Base-by-base conservation (phyloP, 306 rosid genomes). In the Malus fusca region DNA sequence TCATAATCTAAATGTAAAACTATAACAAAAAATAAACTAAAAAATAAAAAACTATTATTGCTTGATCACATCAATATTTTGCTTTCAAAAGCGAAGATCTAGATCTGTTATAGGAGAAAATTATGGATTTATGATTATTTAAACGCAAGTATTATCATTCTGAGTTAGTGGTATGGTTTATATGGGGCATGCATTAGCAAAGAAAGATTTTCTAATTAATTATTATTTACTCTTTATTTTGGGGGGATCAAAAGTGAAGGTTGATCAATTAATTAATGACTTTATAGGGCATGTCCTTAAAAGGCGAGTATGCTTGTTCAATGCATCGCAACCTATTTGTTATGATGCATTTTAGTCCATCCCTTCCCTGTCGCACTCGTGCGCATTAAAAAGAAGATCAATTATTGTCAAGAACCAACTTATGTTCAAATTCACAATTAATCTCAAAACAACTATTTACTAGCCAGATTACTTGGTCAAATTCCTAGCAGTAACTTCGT, bases 331-430 rank as follows among this genome's bases (percentile, higher is more conserved):
- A 56, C 25, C 74, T 53, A 53, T 55, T 6, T 11, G 61, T 68
- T n/a, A 18, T n/a, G 46, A 68, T 48, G 51, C 81, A 77, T 69
- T 68, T 52, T 66, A 62, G 68, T 58, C 75, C 68, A 67, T 22
- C 5, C 42, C 22, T 63, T 51, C 21, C 51, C 19, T 60, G 31
- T 23, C 19, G 33, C 81, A 70, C 42, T 30, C 81, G 81, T 70
- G 81, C 5, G 55, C 71, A 44, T 62, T 58, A n/a, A 60, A 56
- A 69, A 60, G 52, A 23, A 46, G 53, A 28, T 70, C 18, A 68
- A 19, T 72, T 56, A 68, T 76, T 55, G 42, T 30, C 66, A 7
- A 66, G 19, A 48, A 14, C 8, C 15, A 4, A 48, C 48, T 30
- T 5, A 30, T 8, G 22, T 17, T 28, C 68, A 5, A 30, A 3